These are phyloP conservation scores for Trametes elegans DNA, from an alignment of 768 basidiomycete species.

Conservation along the genomic window DNA sequence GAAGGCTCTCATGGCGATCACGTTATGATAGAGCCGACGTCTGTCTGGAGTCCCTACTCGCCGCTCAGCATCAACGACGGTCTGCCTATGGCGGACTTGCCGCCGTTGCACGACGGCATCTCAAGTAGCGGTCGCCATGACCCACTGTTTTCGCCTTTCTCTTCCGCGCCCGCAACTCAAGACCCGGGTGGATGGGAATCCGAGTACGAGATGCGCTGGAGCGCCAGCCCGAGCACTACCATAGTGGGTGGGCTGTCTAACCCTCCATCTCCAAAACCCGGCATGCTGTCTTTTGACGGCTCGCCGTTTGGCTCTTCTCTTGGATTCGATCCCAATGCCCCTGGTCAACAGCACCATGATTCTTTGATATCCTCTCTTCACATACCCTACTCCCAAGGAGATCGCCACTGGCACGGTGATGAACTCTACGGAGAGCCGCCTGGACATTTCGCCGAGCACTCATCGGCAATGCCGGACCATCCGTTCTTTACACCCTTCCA, in stretches of 20 bases:
- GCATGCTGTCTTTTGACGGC: slow-evolving; percentile 7
- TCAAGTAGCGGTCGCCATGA: slow-evolving; percentile 1
- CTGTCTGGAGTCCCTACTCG: slow-evolving; percentile 18
- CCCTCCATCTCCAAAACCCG: slow-evolving; percentile 14
- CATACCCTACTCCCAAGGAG: slow-evolving; percentile 1
- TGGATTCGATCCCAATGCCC: neutral
- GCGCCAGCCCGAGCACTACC: slow-evolving; percentile 14
- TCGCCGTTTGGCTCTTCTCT: slow-evolving; percentile 9
- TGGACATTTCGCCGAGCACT: neutral
- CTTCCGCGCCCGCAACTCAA: neutral
- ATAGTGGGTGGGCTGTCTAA: slow-evolving; percentile 7
- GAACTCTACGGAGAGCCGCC: neutral
- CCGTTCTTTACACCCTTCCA: slow-evolving; percentile 4
- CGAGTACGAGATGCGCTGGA: slow-evolving; percentile 16
- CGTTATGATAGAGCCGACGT: slow-evolving; percentile 19
- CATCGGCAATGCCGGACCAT: neutral
- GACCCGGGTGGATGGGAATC: slow-evolving; percentile 1
- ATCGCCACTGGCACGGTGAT: neutral
- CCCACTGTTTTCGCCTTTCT: neutral
- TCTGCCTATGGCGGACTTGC: slow-evolving; percentile 8
- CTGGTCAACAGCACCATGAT: neutral
- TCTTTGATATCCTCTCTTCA: slow-evolving; percentile 12
- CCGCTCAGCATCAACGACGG: slow-evolving; percentile 17
- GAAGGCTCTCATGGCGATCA: slow-evolving; percentile 1
- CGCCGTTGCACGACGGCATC: neutral